Base-by-base conservation (phyloP, 306 rosid species). In the Cotoneaster glaucophyllus region DNA sequence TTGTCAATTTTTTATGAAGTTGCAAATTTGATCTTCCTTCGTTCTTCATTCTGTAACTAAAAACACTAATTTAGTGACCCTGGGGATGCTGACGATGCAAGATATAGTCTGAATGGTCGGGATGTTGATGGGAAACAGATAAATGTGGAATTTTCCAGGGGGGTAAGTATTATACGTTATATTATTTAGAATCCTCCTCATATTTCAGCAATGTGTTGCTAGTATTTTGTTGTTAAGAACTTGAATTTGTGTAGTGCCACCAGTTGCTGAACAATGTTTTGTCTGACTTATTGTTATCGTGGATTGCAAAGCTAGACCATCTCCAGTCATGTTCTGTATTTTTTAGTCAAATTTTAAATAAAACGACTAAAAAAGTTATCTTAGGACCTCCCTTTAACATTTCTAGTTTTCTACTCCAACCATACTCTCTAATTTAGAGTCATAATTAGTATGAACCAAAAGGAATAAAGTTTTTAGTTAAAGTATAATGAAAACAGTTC, bases 71-170 rank as follows among this genome's bases (percentile, higher is more conserved):
- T 80, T 64, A 76, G 80, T 43, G 84, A 83, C 28, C 86, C 81
- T 12, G 73, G 89, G 37, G 89, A 86, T 75, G 89, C 89, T 19
- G 87, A 86, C 29, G 89, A 86, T 57, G 89, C 87, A 68, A 86
- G 89, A 69, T 80, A 86, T 59, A 63, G 83, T 58, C 80, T 86
- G 45, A 78, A 86, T 6, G 89, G 89, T 56, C 80, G 83, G 64
- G 89, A 86, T 43, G 69, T 83, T 63, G 81, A 83, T 71, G 85
- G 89, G 80, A 86, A 83, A 43, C 83, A 85, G 22, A 50, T 86
- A 69, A 78, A 80, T 74, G 89, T 86, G 70, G 87, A 86, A 73
- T 70, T 78, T 67, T 81, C 89, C 31, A 80, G 74, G 77, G 85
- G 89, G 83, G 89, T 86, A 80, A 69, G 87, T 64, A 32, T 34